Evolutionary conservation across 805 yeast species (phyloP).

Genomic region (Ogataea paraovalis): DNA sequence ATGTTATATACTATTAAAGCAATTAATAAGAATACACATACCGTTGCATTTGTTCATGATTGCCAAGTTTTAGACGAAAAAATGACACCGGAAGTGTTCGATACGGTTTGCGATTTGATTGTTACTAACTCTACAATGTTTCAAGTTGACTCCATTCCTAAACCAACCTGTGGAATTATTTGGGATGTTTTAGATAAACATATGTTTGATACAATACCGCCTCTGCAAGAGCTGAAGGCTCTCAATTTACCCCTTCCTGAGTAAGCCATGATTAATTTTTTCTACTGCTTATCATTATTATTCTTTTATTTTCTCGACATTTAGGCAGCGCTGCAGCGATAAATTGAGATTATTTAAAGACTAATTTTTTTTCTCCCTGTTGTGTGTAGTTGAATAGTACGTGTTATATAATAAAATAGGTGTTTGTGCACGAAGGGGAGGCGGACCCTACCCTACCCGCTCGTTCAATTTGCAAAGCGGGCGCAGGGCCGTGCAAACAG

Average conservation of each 20-base stretch:
- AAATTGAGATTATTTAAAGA: too few species aligned
- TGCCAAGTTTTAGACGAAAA: constrained; percentile 27
- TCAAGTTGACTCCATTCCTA: constrained; percentile 15
- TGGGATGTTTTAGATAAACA: constrained; percentile 27
- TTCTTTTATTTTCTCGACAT: too few species aligned
- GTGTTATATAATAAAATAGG: too few species aligned
- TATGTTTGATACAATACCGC: constrained; percentile 29
- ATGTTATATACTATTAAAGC: constrained; percentile 26
- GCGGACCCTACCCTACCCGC: too few species aligned
- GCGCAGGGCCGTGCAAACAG: too few species aligned
- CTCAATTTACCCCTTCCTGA: neutral
- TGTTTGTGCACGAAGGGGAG: too few species aligned
- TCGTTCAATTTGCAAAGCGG: too few species aligned
- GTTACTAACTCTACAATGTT: constrained; percentile 23
- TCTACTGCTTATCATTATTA: neutral
- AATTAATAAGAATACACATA: constrained; percentile 18
- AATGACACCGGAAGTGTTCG: constrained; percentile 28
- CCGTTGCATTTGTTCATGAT: constrained; percentile 31
- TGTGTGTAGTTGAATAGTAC: too few species aligned
- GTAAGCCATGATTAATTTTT: neutral
- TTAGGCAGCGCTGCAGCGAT: too few species aligned
- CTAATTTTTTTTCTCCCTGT: too few species aligned
- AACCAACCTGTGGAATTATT: constrained; percentile 27
- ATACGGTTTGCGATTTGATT: constrained; percentile 30
- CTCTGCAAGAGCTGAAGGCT: constrained; percentile 29